A percentile compares a stretch with the other conserved stretches of the same genome.
Conservation (phyloP, 345 rosid species). For the Isatis tinctoria region DNA sequence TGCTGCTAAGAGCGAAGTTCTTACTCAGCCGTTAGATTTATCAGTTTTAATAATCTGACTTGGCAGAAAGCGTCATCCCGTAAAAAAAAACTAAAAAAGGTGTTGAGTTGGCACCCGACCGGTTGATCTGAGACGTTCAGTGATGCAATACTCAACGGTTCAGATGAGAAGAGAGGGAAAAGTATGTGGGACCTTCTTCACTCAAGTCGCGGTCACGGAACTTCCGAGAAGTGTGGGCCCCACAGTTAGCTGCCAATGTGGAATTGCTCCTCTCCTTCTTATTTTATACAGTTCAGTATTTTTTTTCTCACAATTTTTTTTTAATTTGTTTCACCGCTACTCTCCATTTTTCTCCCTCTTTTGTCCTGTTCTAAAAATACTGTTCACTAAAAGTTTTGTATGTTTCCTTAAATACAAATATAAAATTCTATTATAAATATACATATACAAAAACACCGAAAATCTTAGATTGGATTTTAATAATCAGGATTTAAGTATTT, state of each 20-base stretch:
- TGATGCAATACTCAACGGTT: conserved; percentile 17
- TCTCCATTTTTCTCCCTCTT: not conserved
- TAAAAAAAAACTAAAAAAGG: conserved; percentile 29
- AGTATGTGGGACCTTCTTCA: conserved; percentile 25
- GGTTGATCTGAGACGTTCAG: conserved; percentile 35
- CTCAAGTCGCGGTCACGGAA: conserved; percentile 70
- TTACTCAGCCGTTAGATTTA: conserved; percentile 41
- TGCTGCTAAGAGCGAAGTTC: not conserved
- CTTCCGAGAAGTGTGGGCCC: conserved; percentile 67
- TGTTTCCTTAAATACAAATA: too few relatives aligned
- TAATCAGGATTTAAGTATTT: too few relatives aligned
- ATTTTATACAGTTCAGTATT: not conserved
- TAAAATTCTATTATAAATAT: not conserved
- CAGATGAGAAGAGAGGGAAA: conserved; percentile 25
- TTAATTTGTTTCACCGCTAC: not conserved
- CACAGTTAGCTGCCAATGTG: conserved; percentile 49
- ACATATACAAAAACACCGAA: not conserved
- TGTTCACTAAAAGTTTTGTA: too few relatives aligned
- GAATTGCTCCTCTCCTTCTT: conserved; percentile 36
- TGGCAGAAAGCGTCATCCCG: conserved; percentile 48
- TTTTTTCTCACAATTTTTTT: conserved; percentile 27
- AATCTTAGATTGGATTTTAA: too few relatives aligned
- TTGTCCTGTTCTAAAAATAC: not conserved
- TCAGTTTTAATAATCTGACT: conserved; percentile 35
- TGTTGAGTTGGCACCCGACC: conserved; percentile 62